A percentile compares a stretch with the other conserved stretches of the same genome.
These are phyloP conservation scores for Ustilaginoidea virens DNA, from an alignment of 2,329 filamentous ascomycete genomes.

Conservation along the genomic window DNA sequence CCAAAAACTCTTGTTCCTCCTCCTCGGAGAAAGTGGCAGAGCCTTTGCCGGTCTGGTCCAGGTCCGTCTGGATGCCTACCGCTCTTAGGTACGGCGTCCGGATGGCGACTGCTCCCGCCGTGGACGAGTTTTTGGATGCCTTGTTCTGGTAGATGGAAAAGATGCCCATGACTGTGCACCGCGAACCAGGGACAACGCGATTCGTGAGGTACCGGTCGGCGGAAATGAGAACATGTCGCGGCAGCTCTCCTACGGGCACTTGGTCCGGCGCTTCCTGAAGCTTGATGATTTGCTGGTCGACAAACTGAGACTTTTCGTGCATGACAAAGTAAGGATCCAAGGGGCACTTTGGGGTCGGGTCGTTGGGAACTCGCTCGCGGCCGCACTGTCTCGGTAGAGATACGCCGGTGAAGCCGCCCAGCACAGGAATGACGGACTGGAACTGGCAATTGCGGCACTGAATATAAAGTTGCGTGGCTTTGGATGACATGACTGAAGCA, in stretches of 20 bases:
- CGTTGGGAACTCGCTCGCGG: slow-evolving; percentile 46
- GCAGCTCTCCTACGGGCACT: slow-evolving; percentile 90
- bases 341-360: slow-evolving; percentile 62
- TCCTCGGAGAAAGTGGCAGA: slow-evolving; percentile 77
- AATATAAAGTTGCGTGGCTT: slow-evolving; percentile 74
- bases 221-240: slow-evolving; percentile 85
- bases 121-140: slow-evolving; percentile 58
- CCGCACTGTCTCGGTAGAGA: slow-evolving; percentile 68
- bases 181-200: slow-evolving; percentile 82
- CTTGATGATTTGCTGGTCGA: slow-evolving; percentile 96
- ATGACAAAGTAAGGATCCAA: slow-evolving; percentile 92
- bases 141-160: slow-evolving; percentile 98
- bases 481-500: slow-evolving; percentile 90
- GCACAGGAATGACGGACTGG: slow-evolving; percentile 52
- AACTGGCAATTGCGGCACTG: slow-evolving; percentile 79
- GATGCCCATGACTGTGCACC: slow-evolving; percentile 90
- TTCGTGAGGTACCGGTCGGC: slow-evolving; percentile 96
- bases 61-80: slow-evolving; percentile 79
- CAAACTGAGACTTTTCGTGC: slow-evolving; percentile 86
- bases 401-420: slow-evolving; percentile 77
- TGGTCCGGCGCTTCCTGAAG: slow-evolving; percentile 95
- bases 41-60: slow-evolving; percentile 80
- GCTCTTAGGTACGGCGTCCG: slow-evolving; percentile 88
- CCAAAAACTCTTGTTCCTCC: slow-evolving; percentile 89
- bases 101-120: slow-evolving; percentile 76